Conservation (phyloP, 1,139 yeast species). For the Yamadazyma dushanensis region DNA sequence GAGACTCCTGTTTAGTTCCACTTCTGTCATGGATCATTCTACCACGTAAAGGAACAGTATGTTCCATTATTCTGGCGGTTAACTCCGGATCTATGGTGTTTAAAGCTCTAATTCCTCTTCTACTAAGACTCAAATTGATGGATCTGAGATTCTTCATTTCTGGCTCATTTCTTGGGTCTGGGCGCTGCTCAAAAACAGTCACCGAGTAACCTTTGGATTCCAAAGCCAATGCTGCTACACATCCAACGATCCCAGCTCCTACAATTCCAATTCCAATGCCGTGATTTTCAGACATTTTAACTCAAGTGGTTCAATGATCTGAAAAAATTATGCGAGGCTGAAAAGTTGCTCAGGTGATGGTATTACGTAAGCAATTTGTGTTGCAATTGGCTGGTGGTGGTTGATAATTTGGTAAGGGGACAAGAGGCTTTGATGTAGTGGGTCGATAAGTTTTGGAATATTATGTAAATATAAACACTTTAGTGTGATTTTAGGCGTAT, state of each 20-base stretch:
- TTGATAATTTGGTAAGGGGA: no score
- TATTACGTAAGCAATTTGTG: no score
- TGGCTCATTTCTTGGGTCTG: conserved; percentile 33
- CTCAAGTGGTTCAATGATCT: no score
- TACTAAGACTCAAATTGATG: conserved; percentile 84
- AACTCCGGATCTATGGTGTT: conserved; percentile 58
- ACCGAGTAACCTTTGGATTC: conserved; percentile 74
- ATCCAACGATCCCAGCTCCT: conserved; percentile 91
- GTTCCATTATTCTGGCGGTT: conserved; percentile 54
- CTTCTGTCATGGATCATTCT: conserved; percentile 79
- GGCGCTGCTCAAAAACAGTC: conserved; percentile 61
- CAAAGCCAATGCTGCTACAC: conserved; percentile 80
- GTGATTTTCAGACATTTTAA: neutral
- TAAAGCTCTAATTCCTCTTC: conserved; percentile 76
- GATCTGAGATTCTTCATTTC: conserved; percentile 51
- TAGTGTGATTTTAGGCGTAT: conserved; percentile 2
- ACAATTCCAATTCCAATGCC: conserved; percentile 47
- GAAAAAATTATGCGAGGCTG: no score
- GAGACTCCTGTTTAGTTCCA: conserved; percentile 66
- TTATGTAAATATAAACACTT: neutral
- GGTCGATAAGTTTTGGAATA: no score
- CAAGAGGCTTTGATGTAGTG: no score
- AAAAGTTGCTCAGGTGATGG: no score
- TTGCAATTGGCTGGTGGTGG: no score
- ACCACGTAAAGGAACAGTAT: conserved; percentile 82